These are phyloP conservation scores for Xylaria sp. DNA, from an alignment of 2,329 filamentous ascomycete species.

Conservation along the genomic window DNA sequence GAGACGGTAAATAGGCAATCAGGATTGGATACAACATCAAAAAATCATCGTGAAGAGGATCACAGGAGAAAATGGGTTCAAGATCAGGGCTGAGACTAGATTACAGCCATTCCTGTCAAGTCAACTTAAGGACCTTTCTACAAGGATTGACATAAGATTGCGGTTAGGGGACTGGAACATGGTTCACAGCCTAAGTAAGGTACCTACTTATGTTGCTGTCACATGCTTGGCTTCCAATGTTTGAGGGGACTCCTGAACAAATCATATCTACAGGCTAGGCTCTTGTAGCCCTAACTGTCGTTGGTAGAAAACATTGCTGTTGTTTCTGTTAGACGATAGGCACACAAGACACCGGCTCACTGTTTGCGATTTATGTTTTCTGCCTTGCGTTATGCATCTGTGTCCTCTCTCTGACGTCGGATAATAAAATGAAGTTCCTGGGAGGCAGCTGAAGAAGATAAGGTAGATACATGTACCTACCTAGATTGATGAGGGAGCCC, in stretches of 20 bases:
- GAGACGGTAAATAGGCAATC: background rate
- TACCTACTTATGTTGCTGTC: background rate
- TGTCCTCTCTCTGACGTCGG: background rate
- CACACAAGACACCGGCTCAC: background rate
- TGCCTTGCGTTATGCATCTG: background rate
- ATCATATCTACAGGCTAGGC: background rate
- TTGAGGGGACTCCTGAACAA: background rate
- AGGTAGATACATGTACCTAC: background rate
- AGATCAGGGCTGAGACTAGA: background rate
- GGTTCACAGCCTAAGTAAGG: background rate
- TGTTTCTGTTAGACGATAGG: background rate
- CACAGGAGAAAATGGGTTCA: background rate
- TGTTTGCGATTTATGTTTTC: background rate
- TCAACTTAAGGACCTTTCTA: background rate
- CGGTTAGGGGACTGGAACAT: background rate
- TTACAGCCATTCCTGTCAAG: background rate
- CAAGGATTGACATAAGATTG: background rate
- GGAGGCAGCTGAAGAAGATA: slow-evolving; percentile 5
- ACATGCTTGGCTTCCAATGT: background rate
- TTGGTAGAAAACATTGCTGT: too few relatives aligned
- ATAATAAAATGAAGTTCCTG: background rate
- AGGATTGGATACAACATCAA: background rate
- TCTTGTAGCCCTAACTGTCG: background rate
- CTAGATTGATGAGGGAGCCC: slow-evolving; percentile 22
- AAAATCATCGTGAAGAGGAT: background rate